phyloP scores from a whole-genome alignment of 1,284 basidiomycete genomes.

The Xanthoconium separans region DNA sequence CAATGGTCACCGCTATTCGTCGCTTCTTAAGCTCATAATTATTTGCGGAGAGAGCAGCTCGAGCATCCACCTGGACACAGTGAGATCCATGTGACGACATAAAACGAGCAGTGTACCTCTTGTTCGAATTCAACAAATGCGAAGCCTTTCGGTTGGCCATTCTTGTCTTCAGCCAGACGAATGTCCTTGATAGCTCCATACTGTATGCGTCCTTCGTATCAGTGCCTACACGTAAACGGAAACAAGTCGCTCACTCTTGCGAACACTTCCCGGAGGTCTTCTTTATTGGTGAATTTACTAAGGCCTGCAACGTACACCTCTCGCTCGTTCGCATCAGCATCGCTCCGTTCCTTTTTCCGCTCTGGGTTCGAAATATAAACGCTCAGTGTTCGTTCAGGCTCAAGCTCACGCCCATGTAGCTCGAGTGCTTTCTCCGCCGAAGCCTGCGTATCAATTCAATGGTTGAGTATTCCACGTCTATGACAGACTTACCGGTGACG shows the following conservation, averaged over 20 bases:
- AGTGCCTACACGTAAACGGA: neutral
- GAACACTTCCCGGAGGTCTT: slow-evolving; percentile 78
- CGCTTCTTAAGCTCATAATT: slow-evolving; percentile 85
- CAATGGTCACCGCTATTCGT: slow-evolving; percentile 80
- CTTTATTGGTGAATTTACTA: slow-evolving; percentile 69
- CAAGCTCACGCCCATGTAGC: slow-evolving; percentile 75
- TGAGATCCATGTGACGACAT: slow-evolving; percentile 1
- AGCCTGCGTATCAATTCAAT: slow-evolving; percentile 38
- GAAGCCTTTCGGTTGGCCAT: slow-evolving; percentile 78
- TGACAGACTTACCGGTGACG: slow-evolving; percentile 63
- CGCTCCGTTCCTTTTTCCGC: slow-evolving; percentile 83
- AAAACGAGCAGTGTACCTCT: slow-evolving; percentile 48
- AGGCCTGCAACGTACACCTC: slow-evolving; percentile 88
- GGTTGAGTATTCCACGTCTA: neutral
- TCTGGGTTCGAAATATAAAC: slow-evolving; percentile 92
- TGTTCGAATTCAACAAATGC: slow-evolving; percentile 92
- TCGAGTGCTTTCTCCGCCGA: slow-evolving; percentile 78
- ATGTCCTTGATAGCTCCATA: slow-evolving; percentile 83
- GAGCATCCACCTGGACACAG: slow-evolving; percentile 60
- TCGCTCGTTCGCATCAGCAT: slow-evolving; percentile 77
- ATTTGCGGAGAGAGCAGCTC: slow-evolving; percentile 72
- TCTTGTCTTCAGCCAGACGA: slow-evolving; percentile 72
- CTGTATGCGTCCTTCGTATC: slow-evolving; percentile 39
- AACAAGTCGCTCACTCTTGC: slow-evolving; percentile 49
- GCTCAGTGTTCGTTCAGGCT: slow-evolving; percentile 63